Percentiles rank a stretch among this genome's conserved stretches.
Evolutionary conservation across 805 yeast species (phyloP).

Genomic region (Trichomonascus vanleenenianus): DNA sequence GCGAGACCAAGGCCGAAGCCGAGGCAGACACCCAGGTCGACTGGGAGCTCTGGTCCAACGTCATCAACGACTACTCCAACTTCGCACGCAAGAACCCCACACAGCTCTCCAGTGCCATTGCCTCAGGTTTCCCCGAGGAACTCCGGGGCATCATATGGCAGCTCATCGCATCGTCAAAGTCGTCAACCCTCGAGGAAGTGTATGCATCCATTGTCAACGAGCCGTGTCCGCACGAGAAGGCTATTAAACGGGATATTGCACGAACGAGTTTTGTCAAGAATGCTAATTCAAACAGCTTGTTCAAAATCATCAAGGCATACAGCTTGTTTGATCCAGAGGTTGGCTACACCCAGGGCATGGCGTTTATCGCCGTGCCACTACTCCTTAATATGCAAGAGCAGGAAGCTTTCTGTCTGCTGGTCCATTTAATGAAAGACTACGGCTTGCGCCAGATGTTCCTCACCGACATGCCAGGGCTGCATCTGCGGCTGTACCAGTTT

Average conservation of each 20-base stretch:
- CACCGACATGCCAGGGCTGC: constrained; percentile 92
- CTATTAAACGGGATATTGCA: constrained; percentile 72
- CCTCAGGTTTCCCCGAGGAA: constrained; percentile 75
- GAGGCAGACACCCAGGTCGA: constrained; percentile 14
- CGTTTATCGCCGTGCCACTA: constrained; percentile 81
- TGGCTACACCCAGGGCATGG: constrained; percentile 98
- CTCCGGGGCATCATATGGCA: constrained; percentile 93
- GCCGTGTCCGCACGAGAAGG: constrained; percentile 51
- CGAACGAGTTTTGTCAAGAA: constrained; percentile 79
- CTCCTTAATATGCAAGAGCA: constrained; percentile 71
- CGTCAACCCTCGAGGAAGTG: constrained; percentile 50
- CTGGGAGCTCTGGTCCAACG: constrained; percentile 73
- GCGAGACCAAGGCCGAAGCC: constrained; percentile 5
- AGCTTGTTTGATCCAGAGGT: constrained; percentile 83
- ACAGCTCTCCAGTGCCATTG: constrained; percentile 51
- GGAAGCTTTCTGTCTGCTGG: constrained; percentile 78
- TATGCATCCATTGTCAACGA: constrained; percentile 42
- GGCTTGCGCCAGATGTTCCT: constrained; percentile 68
- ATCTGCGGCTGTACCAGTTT: constrained; percentile 77
- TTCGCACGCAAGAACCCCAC: constrained; percentile 58
- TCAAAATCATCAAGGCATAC: constrained; percentile 73
- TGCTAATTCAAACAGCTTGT: constrained; percentile 42
- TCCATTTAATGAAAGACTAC: constrained; percentile 77
- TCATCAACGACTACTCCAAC: constrained; percentile 66
- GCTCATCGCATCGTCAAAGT: constrained; percentile 71